These are phyloP conservation scores for Aschersonia sp. DNA, from an alignment of 2,329 filamentous ascomycete genomes.

Conservation along the genomic window DNA sequence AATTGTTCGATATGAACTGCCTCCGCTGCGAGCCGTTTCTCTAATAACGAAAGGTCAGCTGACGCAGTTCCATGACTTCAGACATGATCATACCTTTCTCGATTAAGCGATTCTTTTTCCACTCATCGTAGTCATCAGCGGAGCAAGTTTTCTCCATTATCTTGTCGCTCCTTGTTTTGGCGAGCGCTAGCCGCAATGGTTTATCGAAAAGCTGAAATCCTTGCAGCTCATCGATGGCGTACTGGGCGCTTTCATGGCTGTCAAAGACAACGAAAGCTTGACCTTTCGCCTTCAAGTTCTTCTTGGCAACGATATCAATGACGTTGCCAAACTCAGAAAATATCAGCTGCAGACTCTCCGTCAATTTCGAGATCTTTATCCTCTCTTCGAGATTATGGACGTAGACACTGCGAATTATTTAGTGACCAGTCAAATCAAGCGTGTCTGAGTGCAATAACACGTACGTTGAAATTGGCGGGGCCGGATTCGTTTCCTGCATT, in stretches of 20 bases:
- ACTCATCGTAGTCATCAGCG: conserved; percentile 69
- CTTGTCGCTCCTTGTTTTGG: conserved; percentile 73
- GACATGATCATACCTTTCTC: conserved; percentile 63
- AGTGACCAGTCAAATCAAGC: conserved; percentile 22
- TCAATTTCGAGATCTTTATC: conserved; percentile 67
- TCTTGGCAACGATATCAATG: conserved; percentile 76
- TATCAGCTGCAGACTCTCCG: conserved; percentile 56
- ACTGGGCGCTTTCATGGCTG: conserved; percentile 57
- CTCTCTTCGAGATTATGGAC: conserved; percentile 83
- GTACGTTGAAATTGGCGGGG: conserved; percentile 47
- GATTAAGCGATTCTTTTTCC: conserved; percentile 70
- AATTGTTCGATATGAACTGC: conserved; percentile 65
- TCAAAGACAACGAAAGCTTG: conserved; percentile 95
- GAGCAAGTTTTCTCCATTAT: conserved; percentile 63
- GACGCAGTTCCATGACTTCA: neutral
- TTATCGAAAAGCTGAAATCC: conserved; percentile 91
- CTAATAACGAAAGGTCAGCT: conserved; percentile 17
- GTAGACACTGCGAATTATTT: conserved; percentile 37
- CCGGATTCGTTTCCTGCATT: conserved; percentile 1
- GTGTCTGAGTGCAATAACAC: conserved; percentile 62
- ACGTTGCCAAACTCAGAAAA: conserved; percentile 83
- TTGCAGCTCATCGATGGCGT: conserved; percentile 77
- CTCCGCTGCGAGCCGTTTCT: conserved; percentile 69
- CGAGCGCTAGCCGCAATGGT: conserved; percentile 72
- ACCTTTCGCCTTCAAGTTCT: conserved; percentile 80